These are phyloP conservation scores for Mrakia hoshinonis DNA, from an alignment of 768 basidiomycete species.

Conservation along the genomic window DNA sequence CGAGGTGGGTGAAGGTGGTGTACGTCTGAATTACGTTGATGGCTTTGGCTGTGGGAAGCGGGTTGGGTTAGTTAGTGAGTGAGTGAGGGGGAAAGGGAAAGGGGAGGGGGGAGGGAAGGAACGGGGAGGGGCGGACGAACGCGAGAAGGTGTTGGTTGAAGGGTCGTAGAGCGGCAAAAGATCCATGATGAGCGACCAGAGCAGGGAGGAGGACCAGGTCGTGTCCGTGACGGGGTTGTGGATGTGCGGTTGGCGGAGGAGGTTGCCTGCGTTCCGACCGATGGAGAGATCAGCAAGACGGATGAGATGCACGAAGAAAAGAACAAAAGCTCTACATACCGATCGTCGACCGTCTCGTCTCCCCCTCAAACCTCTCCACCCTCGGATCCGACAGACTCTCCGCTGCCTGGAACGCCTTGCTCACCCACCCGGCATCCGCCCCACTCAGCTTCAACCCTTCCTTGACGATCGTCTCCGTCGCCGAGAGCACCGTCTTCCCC, in stretches of 20 bases:
- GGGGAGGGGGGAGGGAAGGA: slow-evolving; percentile 8
- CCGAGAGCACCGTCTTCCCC: slow-evolving; percentile 53
- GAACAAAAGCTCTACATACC: slow-evolving; percentile 48
- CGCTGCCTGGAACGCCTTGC: slow-evolving; percentile 54
- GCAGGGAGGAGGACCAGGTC: slow-evolving; percentile 60
- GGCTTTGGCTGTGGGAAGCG: slow-evolving; percentile 46
- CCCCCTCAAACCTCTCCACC: slow-evolving; percentile 36
- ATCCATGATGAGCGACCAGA: slow-evolving; percentile 70
- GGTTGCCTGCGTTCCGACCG: slow-evolving; percentile 47
- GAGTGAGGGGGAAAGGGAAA: slow-evolving; percentile 22
- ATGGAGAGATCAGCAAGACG: not conserved
- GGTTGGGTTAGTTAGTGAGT: too few relatives aligned
- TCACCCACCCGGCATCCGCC: slow-evolving; percentile 44
- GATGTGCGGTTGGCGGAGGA: slow-evolving; percentile 58
- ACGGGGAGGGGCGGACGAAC: slow-evolving; percentile 11
- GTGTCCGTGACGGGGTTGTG: slow-evolving; percentile 57
- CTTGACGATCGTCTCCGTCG: slow-evolving; percentile 62
- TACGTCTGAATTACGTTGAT: slow-evolving; percentile 53
- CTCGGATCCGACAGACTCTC: slow-evolving; percentile 9
- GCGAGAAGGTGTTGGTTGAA: slow-evolving; percentile 13
- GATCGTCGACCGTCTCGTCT: slow-evolving; percentile 52
- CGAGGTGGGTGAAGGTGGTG: slow-evolving; percentile 53
- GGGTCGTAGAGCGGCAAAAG: slow-evolving; percentile 51
- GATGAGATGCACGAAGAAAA: not conserved
- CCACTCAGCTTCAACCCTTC: slow-evolving; percentile 61